Base-by-base conservation (phyloP, 441 rosid genomes). In the Aquilaria agallochum region DNA sequence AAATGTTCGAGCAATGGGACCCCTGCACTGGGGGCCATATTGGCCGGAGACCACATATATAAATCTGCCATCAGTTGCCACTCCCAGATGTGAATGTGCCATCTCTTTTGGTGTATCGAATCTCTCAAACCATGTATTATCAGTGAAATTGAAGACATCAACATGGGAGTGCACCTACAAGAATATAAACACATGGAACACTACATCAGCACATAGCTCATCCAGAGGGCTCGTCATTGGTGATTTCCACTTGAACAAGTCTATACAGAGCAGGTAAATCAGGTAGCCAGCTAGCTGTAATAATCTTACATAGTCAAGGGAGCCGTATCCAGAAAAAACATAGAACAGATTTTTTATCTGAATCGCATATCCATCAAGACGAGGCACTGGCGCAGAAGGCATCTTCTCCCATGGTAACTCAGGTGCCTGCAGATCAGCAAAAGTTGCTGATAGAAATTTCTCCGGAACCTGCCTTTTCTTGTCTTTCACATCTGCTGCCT, bases 41-140 rank as follows among this genome's bases (percentile, higher is more conserved):
- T 92, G 96, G 55, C 96, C 97, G 2, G 94, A 82, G 69, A 92
- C 77, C 36, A 92, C 72, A 58, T 85, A 89, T 20, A 92, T 80
- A 73, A 68, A 89, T 68, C 91, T 79, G 64, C 92, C 95, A 74
- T 92, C 96, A 0, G 81, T 87, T 31, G 77, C 90, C 36, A 92
- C 76, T 64, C 96, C 95, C 54, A 92, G 80, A 60, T 92, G 97
- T 0, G 97, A 92, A 76, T 92, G 75, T 1, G 95, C 97, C 97
- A 92, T 89, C 59, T 82, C 86, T 69, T 81, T 82, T 10, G 95
- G 96, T 51, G 76, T 79, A 55, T 80, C 79, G 66, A 92, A 79
- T 63, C 82, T 83, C 13, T 65, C 87, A 47, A 81, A 69, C 97
- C 96, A 92, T 40, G 69, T 77, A 62, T 85, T 83, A 58, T 84